Evolutionary conservation across 169 alveolate genomes (phyloP).

Genomic region (Eimeria acervulina): DNA sequence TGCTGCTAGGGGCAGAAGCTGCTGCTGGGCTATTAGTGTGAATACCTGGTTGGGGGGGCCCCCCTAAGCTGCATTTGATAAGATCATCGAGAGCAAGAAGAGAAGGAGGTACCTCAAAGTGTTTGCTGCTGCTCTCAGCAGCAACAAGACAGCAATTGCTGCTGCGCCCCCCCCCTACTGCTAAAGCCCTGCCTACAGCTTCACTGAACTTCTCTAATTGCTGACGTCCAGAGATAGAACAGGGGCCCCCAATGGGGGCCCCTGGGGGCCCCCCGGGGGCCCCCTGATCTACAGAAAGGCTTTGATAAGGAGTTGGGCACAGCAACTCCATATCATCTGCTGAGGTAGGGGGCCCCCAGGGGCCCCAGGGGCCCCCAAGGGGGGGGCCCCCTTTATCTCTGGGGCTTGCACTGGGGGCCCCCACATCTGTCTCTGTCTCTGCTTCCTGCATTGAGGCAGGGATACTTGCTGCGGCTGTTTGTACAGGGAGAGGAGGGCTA

Average conservation of each 20-base stretch:
- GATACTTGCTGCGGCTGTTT: background rate
- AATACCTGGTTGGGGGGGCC: conserved; percentile 17
- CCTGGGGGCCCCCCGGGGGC: conserved; percentile 32
- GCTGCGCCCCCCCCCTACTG: background rate
- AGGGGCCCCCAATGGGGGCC: conserved; percentile 61
- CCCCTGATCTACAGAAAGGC: conserved; percentile 37
- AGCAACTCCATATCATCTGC: conserved; percentile 5
- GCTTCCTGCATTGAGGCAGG: conserved; percentile 20
- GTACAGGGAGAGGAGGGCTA: background rate
- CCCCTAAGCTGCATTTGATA: conserved; percentile 18
- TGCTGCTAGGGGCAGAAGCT: background rate
- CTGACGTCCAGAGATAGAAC: background rate
- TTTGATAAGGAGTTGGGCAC: conserved; percentile 52
- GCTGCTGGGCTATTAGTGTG: conserved; percentile 17
- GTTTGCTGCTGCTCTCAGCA: conserved; percentile 1
- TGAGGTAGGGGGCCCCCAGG: background rate
- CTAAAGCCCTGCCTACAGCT: conserved; percentile 15
- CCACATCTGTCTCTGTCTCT: conserved; percentile 61
- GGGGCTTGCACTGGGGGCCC: conserved; percentile 62
- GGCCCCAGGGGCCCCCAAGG: conserved; percentile 10
- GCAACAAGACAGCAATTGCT: background rate
- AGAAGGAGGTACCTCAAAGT: conserved; percentile 29
- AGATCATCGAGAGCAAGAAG: background rate
- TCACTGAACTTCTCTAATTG: conserved; percentile 3
- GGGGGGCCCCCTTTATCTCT: conserved; percentile 15